These are phyloP conservation scores for Solanum verrucosum DNA, from an alignment of 257 asterid species.

Conservation along the genomic window DNA sequence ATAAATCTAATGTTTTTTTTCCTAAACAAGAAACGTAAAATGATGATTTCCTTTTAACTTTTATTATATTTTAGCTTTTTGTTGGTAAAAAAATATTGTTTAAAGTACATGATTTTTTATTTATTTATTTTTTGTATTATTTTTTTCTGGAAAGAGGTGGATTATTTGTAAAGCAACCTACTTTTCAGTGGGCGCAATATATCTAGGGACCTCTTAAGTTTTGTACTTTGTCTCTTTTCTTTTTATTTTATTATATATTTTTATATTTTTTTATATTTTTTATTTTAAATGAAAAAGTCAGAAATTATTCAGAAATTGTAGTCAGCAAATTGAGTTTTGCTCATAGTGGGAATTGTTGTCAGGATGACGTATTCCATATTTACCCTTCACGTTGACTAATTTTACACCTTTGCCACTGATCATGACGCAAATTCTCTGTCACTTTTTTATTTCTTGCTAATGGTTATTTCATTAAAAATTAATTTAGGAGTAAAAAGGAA, in stretches of 20 bases:
- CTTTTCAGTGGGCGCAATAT: background rate
- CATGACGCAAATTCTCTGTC: background rate
- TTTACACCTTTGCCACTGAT: background rate
- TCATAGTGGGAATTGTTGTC: background rate
- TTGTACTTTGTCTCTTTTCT: background rate
- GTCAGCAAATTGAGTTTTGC: background rate
- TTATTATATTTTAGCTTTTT: background rate
- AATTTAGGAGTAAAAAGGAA: background rate
- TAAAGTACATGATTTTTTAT: background rate
- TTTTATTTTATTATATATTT: background rate
- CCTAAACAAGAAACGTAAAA: background rate
- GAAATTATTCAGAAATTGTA: background rate
- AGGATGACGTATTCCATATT: background rate
- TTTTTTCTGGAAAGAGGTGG: background rate
- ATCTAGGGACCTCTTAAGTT: background rate
- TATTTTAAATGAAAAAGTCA: background rate
- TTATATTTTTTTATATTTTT: background rate
- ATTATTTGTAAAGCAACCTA: background rate
- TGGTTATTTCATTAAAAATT: no score
- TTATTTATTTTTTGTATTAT: no score
- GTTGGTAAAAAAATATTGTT: background rate
- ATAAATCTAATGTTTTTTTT: background rate
- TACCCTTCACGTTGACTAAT: background rate
- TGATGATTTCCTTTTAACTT: background rate
- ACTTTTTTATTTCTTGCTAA: background rate